Percentiles rank a stretch among this genome's conserved stretches.
These are phyloP conservation scores for Ceratocystis cacaofunesta DNA, from an alignment of 2,329 filamentous ascomycete genomes.

Conservation along the genomic window DNA sequence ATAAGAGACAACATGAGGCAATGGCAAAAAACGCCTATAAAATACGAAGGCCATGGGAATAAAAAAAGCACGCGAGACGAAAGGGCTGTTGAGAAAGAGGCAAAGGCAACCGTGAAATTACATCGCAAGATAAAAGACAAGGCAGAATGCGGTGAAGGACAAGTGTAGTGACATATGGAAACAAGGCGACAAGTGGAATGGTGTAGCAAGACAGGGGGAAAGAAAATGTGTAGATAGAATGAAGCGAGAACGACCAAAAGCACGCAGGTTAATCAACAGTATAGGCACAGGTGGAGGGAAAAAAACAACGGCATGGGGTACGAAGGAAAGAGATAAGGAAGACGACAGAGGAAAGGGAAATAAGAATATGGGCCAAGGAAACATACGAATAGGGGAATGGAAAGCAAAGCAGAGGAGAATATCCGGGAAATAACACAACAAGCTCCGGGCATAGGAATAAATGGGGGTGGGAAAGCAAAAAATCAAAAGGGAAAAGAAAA, in stretches of 20 bases:
- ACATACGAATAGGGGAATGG: not conserved
- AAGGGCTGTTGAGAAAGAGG: not conserved
- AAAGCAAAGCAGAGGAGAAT: not conserved
- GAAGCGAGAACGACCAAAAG: not conserved
- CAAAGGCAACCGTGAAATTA: conserved; percentile 1
- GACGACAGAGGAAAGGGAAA: not conserved
- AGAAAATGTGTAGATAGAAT: not conserved
- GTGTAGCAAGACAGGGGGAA: not conserved
- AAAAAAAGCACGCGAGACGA: not conserved
- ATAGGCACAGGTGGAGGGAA: conserved; percentile 1
- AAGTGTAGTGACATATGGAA: not conserved
- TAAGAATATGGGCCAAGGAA: not conserved
- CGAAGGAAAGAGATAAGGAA: not conserved
- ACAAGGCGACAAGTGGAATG: not conserved
- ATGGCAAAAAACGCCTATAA: not conserved
- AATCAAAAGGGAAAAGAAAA: not conserved
- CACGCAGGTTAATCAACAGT: not conserved
- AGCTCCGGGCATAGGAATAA: not conserved
- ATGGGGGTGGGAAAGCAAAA: not conserved
- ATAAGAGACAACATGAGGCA: not conserved
- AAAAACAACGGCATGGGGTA: not conserved
- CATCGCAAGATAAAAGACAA: not conserved
- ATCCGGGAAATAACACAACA: not conserved
- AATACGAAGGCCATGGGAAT: not conserved
- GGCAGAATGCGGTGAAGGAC: not conserved